Evolutionary conservation across 192 early-diverging fungal species (phyloP), one percentile per base, ranked within the genome.

Genomic region (Coemansia biformis): DNA sequence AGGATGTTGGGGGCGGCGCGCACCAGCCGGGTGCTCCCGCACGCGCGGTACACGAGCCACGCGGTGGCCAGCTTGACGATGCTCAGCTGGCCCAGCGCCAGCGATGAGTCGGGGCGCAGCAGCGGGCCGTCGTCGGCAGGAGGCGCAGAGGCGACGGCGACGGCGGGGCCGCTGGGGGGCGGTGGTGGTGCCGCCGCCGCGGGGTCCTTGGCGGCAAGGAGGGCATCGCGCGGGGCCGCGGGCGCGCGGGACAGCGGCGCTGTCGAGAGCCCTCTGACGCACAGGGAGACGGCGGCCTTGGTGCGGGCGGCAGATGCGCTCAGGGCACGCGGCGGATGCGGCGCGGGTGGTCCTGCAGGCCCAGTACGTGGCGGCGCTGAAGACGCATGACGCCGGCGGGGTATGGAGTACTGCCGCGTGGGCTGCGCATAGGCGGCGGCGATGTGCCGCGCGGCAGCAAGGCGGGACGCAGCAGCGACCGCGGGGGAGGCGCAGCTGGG

Each of bases 101-200:
- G 64, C 37, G 59, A 41, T 29, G 70, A 40, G 34, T 74, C 64
- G 10, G 70, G 70, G 21, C 45, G 63, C 59, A 74, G 64, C 15
- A 67, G 63, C 31, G 34, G 28, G 19, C 12, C 48, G 4, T 13
- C 4, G 21, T 21, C 13, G 38, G 16, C 1, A n/a, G n/a, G n/a
- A n/a, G n/a, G n/a, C n/a, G n/a, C n/a, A n/a, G n/a, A n/a, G n/a
- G n/a, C n/a, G 37, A 5, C 14, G 28, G 47, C 13, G 35, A n/a
- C n/a, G n/a, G 45, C 22, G 38, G 59, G 17, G 35, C 11, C 43
- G 51, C 3, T 6, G 6, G 24, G 3, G 2, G 24, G 24, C 6
- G 24, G 24, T 26, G 24, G 24, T 26, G 51, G 12, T 14, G n/a
- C 37, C 17, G 36, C 52, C 38, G 24, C 15, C 21, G 21, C 46